Evolutionary conservation across 345 rosid species (phyloP), one percentile per base, ranked within the genome.

Genomic region (Moricandia arvensis): DNA sequence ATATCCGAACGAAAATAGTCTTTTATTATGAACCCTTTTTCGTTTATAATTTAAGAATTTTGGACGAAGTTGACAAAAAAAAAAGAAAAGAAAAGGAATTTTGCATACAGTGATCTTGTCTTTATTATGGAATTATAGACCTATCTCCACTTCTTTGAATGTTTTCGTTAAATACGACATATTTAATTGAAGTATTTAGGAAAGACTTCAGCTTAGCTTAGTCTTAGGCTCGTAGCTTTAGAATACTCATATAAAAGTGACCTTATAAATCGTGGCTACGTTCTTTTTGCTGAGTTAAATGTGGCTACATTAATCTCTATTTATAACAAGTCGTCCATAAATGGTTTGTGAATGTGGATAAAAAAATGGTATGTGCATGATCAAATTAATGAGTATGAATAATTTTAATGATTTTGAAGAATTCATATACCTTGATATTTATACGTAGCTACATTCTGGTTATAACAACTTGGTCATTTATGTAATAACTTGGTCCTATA

Each of bases 181-280:
- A 69, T 63, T 61, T 75, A 51, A 61, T 60, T 35, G 30, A 17
- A 49, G 11, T 27, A 11, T 7, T 33, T 21, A 37, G 10, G 49
- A 13, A 63, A 8, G 60, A 24, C 11, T 59, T 47, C 7, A 47
- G 41, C 43, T 60, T 60, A 33, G 8, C 41, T n/a, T 61, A 30
- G 41, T 30, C 35, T 68, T 26, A 60, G 62, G 38, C 5, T 75
- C 53, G 43, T 59, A 21, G 37, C 54, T 59, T 49, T 59, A 45
- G 13, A 58, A 66, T 74, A 58, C 8, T 38, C 31, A 45, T 67
- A 51, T 21, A 16, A 47, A 24, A 6, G 18, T 38, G 63, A 64
- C 77, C 61, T 49, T 51, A 51, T 60, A 49, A 51, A 68, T 35
- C 16, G 62, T 68, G 30, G 57, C 69, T 51, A 35, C 69, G 68